These are phyloP conservation scores for Penicillium pulvis DNA, from an alignment of 495 filamentous ascomycete genomes.

Conservation along the genomic window DNA sequence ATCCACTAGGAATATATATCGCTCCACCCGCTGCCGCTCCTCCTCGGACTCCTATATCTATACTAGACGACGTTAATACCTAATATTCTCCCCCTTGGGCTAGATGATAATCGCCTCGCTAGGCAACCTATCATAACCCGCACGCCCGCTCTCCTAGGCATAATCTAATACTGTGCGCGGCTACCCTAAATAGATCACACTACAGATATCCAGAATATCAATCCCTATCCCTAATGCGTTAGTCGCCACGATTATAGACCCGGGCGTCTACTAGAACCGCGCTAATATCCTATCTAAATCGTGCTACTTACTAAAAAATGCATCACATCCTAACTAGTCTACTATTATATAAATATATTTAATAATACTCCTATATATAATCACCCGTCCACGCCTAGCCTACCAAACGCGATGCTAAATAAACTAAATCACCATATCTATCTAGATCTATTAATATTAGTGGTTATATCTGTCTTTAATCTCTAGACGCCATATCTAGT, in stretches of 20 bases:
- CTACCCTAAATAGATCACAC: background rate
- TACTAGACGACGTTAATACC: background rate
- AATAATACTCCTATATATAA: background rate
- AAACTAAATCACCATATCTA: background rate
- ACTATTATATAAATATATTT: background rate
- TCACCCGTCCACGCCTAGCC: background rate
- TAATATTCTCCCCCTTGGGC: background rate
- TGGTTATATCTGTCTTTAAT: background rate
- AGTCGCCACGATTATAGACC: background rate
- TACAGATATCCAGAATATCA: background rate
- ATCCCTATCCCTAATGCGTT: slow-evolving; percentile 1
- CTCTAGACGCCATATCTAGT: background rate
- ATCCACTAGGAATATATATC: background rate
- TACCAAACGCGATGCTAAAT: background rate
- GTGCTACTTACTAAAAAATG: background rate
- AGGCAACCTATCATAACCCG: background rate
- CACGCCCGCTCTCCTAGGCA: background rate
- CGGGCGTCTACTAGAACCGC: background rate
- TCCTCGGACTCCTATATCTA: background rate
- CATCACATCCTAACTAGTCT: background rate
- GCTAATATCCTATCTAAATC: background rate
- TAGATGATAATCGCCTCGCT: background rate
- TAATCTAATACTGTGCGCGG: background rate
- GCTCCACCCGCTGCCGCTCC: background rate
- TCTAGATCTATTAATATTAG: background rate